A percentile compares a stretch with the other conserved stretches of the same genome.
phyloP scores from a whole-genome alignment of 2,329 filamentous ascomycete species.

The Alternaria metachromatica region DNA sequence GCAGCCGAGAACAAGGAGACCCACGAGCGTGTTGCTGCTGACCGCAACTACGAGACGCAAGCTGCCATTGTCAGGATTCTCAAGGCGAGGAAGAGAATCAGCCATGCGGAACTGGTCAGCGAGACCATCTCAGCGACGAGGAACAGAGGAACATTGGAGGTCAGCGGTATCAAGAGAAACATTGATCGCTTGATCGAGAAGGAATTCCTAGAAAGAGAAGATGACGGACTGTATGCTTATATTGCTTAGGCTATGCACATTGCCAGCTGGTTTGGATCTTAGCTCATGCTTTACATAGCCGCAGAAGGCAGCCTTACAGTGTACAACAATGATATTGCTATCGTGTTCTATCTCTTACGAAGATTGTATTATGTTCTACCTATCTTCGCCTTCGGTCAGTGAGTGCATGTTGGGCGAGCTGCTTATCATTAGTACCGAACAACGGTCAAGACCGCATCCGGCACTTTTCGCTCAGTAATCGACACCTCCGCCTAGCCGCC shows the following conservation, averaged over 20 bases:
- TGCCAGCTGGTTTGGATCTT: not conserved
- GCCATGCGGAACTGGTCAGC: slow-evolving; percentile 83
- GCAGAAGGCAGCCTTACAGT: not conserved
- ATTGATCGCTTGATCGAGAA: slow-evolving; percentile 78
- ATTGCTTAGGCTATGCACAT: slow-evolving; percentile 45
- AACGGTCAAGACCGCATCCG: not conserved
- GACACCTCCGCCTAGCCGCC: not conserved
- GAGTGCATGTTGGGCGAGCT: not conserved
- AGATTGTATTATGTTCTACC: not conserved
- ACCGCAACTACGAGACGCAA: slow-evolving; percentile 95
- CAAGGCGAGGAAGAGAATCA: slow-evolving; percentile 90
- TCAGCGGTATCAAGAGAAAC: slow-evolving; percentile 91
- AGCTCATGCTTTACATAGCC: not conserved
- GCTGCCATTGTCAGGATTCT: slow-evolving; percentile 96
- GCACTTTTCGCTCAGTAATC: not conserved
- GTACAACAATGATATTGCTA: not conserved
- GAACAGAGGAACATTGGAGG: slow-evolving; percentile 83
- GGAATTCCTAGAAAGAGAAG: slow-evolving; percentile 49
- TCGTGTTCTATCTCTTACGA: not conserved
- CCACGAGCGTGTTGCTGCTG: slow-evolving; percentile 85
- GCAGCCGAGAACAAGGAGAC: slow-evolving; percentile 94
- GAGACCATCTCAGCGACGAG: slow-evolving; percentile 93
- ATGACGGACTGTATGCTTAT: slow-evolving; percentile 53
- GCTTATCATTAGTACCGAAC: not conserved
- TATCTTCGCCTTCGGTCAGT: not conserved